Base-by-base conservation (phyloP, 2,329 filamentous ascomycete genomes). In the Scedosporium apiospermum region DNA sequence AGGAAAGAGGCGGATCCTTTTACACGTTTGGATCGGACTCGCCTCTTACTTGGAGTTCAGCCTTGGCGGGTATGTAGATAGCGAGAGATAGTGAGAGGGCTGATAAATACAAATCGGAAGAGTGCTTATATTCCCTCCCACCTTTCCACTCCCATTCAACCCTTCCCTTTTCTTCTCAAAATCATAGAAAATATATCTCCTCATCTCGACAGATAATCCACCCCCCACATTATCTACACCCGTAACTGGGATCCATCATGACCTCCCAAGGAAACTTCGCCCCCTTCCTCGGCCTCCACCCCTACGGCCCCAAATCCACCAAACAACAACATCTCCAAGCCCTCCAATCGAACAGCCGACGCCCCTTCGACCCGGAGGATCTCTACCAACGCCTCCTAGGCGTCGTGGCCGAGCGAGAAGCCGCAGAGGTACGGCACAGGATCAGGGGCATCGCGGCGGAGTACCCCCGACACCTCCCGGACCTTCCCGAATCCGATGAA, bases 351-450 rank as follows among this genome's bases (percentile, higher is more conserved):
- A 3, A 41, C 38, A 57, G 57, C 18, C 58, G 61, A 10, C 66
- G 71, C 38, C 71, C 74, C 1, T 71, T 86, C 57, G 83, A 87
- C 64, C 75, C 84, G 0, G 77, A 81, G 30, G 83, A 87, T 62
- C 71, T 87, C 30, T 76, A 78, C 10, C 76, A 79, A 38, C 79
- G 83, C 18, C 75, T 87, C 26, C 75, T 76, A 58, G 65, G 77
- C 10, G 79, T 86, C 18, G 72, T 83, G 14, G 76, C 75, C 4
- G 77, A 85, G 64, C 80, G 81, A 65, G 80, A 80, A 64, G 71
- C 73, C 6, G 69, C 70, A 12, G 72, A 75, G 1, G n/a, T 23
- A 16, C 27, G 49, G 3, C 9, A 55, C 12, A 23, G 49, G 34
- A n/a, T 18, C 27, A 16, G 61, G 70, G 69, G 66, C 27, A 10